Conservation (phyloP, 78 protist genomes). For the Dictyostelium purpureum region DNA sequence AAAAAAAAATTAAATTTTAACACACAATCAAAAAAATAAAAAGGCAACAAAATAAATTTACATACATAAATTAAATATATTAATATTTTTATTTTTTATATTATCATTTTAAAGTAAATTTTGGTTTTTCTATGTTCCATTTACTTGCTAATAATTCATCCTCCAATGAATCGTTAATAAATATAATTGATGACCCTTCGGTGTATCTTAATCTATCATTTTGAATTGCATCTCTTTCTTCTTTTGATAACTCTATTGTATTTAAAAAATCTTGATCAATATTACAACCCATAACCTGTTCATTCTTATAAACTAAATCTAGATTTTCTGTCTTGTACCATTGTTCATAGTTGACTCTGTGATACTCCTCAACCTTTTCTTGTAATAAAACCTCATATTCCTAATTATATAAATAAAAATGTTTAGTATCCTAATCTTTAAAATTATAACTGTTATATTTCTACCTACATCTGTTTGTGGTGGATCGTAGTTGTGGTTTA, state of each 20-base stretch:
- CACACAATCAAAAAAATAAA: too few relatives aligned
- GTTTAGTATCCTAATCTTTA: neutral
- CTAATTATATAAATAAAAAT: neutral
- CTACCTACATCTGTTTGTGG: neutral
- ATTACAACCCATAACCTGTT: slow-evolving; percentile 9
- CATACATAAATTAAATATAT: too few relatives aligned
- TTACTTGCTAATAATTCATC: slow-evolving; percentile 25
- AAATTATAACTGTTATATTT: neutral
- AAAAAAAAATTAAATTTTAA: too few relatives aligned
- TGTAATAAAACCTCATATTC: slow-evolving; percentile 5
- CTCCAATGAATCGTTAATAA: slow-evolving; percentile 10
- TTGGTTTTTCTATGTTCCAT: slow-evolving; percentile 61
- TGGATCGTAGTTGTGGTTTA: slow-evolving; percentile 13
- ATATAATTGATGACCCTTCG: slow-evolving; percentile 1
- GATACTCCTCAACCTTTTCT: slow-evolving; percentile 69
- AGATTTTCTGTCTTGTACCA: neutral
- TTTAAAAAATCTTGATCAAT: neutral
- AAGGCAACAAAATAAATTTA: too few relatives aligned
- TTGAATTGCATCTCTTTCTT: neutral
- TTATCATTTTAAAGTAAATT: neutral
- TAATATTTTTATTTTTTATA: neutral
- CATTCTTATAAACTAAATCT: neutral
- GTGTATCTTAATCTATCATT: neutral
- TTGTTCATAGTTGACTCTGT: slow-evolving; percentile 38
- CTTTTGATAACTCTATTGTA: neutral